Base-by-base conservation (phyloP, 1,284 basidiomycete species). In the Wallemia hederae region DNA sequence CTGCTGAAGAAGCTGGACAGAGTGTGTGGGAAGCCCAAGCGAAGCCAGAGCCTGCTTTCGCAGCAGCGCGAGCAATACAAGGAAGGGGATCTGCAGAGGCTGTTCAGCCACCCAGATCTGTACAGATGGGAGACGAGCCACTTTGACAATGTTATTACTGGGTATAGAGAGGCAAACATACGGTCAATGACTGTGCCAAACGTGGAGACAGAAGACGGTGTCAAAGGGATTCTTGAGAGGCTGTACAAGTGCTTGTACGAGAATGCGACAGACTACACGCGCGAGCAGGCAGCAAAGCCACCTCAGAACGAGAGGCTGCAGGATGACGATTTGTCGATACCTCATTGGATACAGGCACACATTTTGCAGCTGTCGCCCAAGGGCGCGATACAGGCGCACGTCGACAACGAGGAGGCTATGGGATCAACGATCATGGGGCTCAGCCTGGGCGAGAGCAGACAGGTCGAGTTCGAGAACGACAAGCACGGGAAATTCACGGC, bases 321-420 rank as follows among this genome's bases (percentile, higher is more conserved):
- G 39, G 39, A 49, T 49, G 39, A 49, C 19, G 39, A 49, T 3
- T 49, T 49, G 22, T 17, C 14, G 11, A 22, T 58, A 26, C 59
- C 49, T 22, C 22, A 25, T 25, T 25, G 27, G 39, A 25, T 61
- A 19, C 29, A 61, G 26, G 39, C 58, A 24, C 62, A 63, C 55
- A 28, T 63, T 14, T 55, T 63, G n/a, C 62, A 63, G 22, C 55
- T 63, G 19, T 27, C 58, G 9, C 39, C 39, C 19, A 15, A 57
- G 1, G 62, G 62, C 1, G 27, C 57, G 3, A 62, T 63, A 7
- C 59, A 61, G 22, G 25, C 55, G 11, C 62, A 62, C 34, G 49
- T 63, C 25, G 61, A 62, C 33, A 60, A 62, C 24, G n/a, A 49
- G 9, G 55, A 60, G 1, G 61, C 62, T 25, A 60, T 61, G 28